Conservation (phyloP, 1,139 yeast species). For the Kodamaea plutei region DNA sequence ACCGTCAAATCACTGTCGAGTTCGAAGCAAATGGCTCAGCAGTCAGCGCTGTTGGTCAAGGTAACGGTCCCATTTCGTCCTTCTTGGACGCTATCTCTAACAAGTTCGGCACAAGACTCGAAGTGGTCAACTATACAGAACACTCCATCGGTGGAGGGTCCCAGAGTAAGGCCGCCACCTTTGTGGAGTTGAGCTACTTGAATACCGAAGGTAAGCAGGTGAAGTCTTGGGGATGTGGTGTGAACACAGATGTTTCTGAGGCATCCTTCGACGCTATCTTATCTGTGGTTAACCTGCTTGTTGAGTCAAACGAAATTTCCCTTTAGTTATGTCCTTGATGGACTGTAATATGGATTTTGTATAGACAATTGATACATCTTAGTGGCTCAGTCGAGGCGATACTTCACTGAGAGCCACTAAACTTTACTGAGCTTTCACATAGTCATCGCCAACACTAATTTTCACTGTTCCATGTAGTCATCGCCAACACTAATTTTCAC, state of each 20-base stretch:
- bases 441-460: too few relatives aligned
- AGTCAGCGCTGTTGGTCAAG: constrained; percentile 31
- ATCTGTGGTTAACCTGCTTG: constrained; percentile 36
- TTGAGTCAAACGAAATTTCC: constrained; percentile 23
- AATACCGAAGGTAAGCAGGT: constrained; percentile 24
- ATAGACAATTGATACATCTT: too few relatives aligned
- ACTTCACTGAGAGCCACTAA: too few relatives aligned
- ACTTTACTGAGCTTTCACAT: too few relatives aligned
- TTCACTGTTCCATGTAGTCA: too few relatives aligned
- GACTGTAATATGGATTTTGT: too few relatives aligned
- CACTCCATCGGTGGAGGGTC: constrained; percentile 44
- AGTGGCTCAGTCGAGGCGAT: too few relatives aligned
- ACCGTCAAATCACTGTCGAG: constrained; percentile 26
- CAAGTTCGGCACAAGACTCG: constrained; percentile 31
- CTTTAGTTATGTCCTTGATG: too few relatives aligned
- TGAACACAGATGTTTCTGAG: constrained; percentile 43
- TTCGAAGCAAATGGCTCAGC: constrained; percentile 15
- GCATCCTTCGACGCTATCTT: constrained; percentile 48
- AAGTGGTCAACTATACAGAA: constrained; percentile 42
- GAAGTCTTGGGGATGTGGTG: constrained; percentile 45
- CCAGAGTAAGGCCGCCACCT: constrained; percentile 44
- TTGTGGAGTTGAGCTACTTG: constrained; percentile 37
- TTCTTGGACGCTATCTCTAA: constrained; percentile 39
- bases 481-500: too few relatives aligned
- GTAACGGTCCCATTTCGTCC: constrained; percentile 49